Percentiles rank a stretch among this genome's conserved stretches.
These are phyloP conservation scores for Exophiala xenobiotica DNA, from an alignment of 2,329 filamentous ascomycete genomes.

Conservation along the genomic window DNA sequence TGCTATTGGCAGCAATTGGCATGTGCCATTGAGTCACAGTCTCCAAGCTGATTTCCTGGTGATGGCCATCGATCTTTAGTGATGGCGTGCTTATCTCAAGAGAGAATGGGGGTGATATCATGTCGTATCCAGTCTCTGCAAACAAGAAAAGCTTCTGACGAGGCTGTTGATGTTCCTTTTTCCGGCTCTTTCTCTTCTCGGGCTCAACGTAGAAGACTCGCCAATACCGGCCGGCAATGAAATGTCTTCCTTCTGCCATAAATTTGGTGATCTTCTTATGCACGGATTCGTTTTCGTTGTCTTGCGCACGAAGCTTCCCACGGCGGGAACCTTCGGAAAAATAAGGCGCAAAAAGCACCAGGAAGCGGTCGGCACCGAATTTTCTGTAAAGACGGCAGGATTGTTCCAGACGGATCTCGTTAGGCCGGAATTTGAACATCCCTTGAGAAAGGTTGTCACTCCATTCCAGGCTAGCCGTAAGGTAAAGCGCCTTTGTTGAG, in stretches of 20 bases:
- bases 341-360: constrained; percentile 40
- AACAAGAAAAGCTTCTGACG: constrained; percentile 42
- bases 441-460: constrained; percentile 35
- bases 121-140: constrained; percentile 44
- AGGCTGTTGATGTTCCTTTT: constrained; percentile 25
- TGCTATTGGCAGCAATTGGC: constrained; percentile 36
- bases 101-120: constrained; percentile 31
- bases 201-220: constrained; percentile 46
- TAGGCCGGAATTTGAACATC: constrained; percentile 41
- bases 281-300: constrained; percentile 24
- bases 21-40: constrained; percentile 50
- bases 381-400: constrained; percentile 47
- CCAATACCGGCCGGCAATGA: constrained; percentile 45
- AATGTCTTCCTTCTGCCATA: constrained; percentile 40
- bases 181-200: constrained; percentile 34
- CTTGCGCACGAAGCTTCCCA: constrained; percentile 6
- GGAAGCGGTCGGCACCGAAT: constrained; percentile 49
- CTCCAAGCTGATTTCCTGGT: constrained; percentile 37
- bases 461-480: constrained; percentile 45
- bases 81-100: not conserved
- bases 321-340: constrained; percentile 16
- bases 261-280: constrained; percentile 40
- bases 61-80: not conserved
- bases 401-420: constrained; percentile 43
- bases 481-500: constrained; percentile 38